phyloP scores from a whole-genome alignment of 768 basidiomycete species.

The Lactifluus piperatus region DNA sequence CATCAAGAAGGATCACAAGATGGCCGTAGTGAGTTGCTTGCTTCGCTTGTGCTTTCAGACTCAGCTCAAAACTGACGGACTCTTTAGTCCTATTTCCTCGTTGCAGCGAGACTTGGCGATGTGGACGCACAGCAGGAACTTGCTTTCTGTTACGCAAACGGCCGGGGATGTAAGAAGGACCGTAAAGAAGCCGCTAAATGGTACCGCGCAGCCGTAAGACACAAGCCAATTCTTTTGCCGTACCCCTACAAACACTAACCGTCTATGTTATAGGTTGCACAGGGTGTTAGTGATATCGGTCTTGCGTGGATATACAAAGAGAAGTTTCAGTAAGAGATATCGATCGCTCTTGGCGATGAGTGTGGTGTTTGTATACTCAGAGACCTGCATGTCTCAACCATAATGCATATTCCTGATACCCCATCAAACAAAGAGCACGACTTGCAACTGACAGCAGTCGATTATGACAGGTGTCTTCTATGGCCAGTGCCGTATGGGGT shows the following conservation, averaged over 20 bases:
- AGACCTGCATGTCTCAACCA: background rate
- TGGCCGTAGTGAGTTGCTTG: slow-evolving; percentile 60
- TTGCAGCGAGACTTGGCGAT: slow-evolving; percentile 80
- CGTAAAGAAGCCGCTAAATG: slow-evolving; percentile 80
- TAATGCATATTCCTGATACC: background rate
- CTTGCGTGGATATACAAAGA: slow-evolving; percentile 90
- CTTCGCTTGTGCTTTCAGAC: background rate
- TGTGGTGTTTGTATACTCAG: background rate
- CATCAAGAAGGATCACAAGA: slow-evolving; percentile 76
- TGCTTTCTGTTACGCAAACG: slow-evolving; percentile 78
- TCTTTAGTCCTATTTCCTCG: slow-evolving; percentile 66
- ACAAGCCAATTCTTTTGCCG: background rate
- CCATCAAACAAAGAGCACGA: background rate
- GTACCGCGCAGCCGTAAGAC: slow-evolving; percentile 77
- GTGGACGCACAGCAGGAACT: slow-evolving; percentile 81
- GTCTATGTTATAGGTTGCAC: slow-evolving; percentile 36
- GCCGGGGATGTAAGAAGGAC: slow-evolving; percentile 84
- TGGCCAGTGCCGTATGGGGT: background rate
- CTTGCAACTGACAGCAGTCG: background rate
- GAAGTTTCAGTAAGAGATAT: slow-evolving; percentile 43
- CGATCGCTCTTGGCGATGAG: background rate
- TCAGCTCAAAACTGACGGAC: background rate
- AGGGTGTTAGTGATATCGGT: slow-evolving; percentile 75
- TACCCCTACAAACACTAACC: background rate
- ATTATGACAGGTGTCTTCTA: background rate